phyloP scores from a whole-genome alignment of 208 protist species.

The Leishmania turanica region DNA sequence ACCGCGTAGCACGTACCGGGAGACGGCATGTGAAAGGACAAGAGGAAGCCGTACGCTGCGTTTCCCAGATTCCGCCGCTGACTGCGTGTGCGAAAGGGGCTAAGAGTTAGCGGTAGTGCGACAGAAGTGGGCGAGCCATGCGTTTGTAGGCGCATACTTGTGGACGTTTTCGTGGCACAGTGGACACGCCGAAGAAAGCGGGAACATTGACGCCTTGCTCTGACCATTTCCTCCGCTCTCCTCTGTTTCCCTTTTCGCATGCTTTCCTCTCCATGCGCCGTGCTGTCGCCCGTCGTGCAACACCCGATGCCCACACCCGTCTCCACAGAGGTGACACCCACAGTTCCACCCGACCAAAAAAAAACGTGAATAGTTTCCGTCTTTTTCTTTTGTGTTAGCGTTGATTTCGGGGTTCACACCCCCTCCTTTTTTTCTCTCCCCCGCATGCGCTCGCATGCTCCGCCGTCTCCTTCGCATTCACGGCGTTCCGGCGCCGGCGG shows the following conservation, averaged over 20 bases:
- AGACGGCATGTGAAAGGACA: too few relatives aligned
- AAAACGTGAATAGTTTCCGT: neutral
- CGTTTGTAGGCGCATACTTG: too few relatives aligned
- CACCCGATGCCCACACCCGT: neutral
- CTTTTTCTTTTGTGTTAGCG: neutral
- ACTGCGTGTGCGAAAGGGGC: too few relatives aligned
- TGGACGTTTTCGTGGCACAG: too few relatives aligned
- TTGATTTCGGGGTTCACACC: neutral
- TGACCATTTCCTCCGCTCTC: neutral
- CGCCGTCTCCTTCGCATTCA: slow-evolving; percentile 17
- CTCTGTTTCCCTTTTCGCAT: neutral
- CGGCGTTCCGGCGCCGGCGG: neutral
- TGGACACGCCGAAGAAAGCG: too few relatives aligned
- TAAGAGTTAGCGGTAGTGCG: too few relatives aligned
- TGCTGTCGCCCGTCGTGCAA: neutral
- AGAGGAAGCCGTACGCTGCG: too few relatives aligned
- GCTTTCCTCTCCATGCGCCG: neutral
- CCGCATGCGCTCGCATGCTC: neutral
- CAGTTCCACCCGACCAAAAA: too few relatives aligned
- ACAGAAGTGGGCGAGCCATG: too few relatives aligned
- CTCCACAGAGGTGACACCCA: too few relatives aligned
- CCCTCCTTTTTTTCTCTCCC: neutral
- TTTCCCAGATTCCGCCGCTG: too few relatives aligned
- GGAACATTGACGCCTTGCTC: neutral
- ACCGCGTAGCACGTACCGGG: too few relatives aligned